These are phyloP conservation scores for Hygrophorus pudorinus DNA, from an alignment of 768 basidiomycete genomes.

Conservation along the genomic window DNA sequence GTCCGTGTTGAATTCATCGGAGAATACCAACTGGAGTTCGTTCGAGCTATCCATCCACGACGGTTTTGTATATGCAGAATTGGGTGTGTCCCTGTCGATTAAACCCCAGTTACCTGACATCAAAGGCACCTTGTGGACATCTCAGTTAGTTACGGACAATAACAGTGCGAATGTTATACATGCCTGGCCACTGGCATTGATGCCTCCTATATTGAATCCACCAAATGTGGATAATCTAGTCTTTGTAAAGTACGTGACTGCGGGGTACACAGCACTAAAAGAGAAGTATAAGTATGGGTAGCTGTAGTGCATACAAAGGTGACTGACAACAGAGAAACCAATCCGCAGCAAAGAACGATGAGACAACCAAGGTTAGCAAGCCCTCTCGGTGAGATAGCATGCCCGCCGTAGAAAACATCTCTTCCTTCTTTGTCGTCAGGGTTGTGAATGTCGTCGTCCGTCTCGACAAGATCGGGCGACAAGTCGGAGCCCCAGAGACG, in stretches of 20 bases:
- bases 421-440: slow-evolving; percentile 34
- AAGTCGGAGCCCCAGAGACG: slow-evolving; percentile 55
- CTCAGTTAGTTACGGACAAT: slow-evolving; percentile 9
- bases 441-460: slow-evolving; percentile 68
- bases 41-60: slow-evolving; percentile 52
- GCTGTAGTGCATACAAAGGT: slow-evolving; percentile 6
- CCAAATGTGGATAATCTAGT: slow-evolving; percentile 16
- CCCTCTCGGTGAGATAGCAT: slow-evolving; percentile 50
- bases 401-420: slow-evolving; percentile 27
- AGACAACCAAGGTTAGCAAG: slow-evolving; percentile 68
- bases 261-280: slow-evolving; percentile 15
- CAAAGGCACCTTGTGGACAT: slow-evolving; percentile 43
- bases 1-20: slow-evolving; percentile 72
- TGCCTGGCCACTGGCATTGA: slow-evolving; percentile 60
- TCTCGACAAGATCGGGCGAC: slow-evolving; percentile 43
- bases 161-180: slow-evolving; percentile 6
- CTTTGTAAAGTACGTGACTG: slow-evolving; percentile 23
- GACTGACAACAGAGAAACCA: slow-evolving; percentile 55
- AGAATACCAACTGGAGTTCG: slow-evolving; percentile 53
- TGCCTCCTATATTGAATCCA: slow-evolving; percentile 39
- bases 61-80: slow-evolving; percentile 39
- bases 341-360: slow-evolving; percentile 34
- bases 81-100: slow-evolving; percentile 51
- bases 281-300: not conserved
- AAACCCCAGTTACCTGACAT: slow-evolving; percentile 46